A percentile compares a stretch with the other conserved stretches of the same genome.
phyloP scores from a whole-genome alignment of 169 alveolate genomes.

The Cystoisospora suis region DNA sequence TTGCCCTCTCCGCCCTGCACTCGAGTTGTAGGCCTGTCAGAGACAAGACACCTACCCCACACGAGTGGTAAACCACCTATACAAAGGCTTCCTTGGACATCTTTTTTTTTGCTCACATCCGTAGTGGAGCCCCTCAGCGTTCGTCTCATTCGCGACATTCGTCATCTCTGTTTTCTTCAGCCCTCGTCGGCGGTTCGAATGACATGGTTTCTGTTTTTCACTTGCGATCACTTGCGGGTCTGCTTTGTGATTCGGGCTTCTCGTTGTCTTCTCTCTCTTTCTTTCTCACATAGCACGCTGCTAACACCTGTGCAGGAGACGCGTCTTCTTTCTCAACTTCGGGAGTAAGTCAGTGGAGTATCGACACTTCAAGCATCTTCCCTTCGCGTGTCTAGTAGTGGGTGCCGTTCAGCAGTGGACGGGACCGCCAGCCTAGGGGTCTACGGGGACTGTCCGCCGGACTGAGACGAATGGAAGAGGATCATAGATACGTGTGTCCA shows the following conservation, averaged over 20 bases:
- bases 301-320: background rate
- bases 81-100: too few species aligned
- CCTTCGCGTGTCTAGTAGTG: too few species aligned
- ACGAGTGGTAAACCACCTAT: too few species aligned
- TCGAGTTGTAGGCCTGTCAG: too few species aligned
- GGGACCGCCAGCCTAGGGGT: too few species aligned
- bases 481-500: too few species aligned
- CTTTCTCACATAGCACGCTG: background rate
- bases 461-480: too few species aligned
- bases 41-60: too few species aligned
- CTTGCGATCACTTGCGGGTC: background rate
- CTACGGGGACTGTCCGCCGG: too few species aligned
- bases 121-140: background rate
- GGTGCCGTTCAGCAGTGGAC: too few species aligned
- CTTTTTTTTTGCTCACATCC: background rate
- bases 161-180: background rate
- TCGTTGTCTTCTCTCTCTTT: background rate
- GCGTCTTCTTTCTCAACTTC: background rate
- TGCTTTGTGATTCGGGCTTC: background rate
- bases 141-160: background rate
- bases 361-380: too few species aligned
- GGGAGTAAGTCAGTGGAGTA: background rate
- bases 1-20: too few species aligned
- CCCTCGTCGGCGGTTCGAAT: background rate
- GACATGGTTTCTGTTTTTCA: background rate